Conservation (phyloP, 768 basidiomycete genomes). For the Boletus rubescentipes region DNA sequence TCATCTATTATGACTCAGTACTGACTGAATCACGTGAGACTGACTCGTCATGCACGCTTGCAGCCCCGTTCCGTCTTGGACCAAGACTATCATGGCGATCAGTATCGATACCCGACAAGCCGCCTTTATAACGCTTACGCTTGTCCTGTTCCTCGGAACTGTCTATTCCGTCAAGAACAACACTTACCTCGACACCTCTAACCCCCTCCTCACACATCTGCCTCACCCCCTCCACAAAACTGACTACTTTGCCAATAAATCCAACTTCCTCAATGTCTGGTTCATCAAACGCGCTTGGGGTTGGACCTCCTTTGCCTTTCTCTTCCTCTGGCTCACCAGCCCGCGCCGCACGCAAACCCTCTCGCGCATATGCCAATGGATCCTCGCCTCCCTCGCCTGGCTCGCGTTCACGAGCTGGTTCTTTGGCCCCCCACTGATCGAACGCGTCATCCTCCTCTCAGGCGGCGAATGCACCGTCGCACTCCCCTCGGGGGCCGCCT, state of each 20-base stretch:
- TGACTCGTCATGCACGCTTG: background rate
- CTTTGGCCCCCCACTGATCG: conserved; percentile 78
- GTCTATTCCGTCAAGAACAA: conserved; percentile 58
- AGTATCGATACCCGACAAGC: conserved; percentile 25
- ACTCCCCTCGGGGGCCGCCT: conserved; percentile 53
- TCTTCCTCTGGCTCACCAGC: conserved; percentile 57
- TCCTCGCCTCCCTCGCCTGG: conserved; percentile 65
- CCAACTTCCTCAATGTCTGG: conserved; percentile 75
- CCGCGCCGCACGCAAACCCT: conserved; percentile 43
- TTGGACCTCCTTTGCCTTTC: conserved; percentile 77
- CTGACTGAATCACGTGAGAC: background rate
- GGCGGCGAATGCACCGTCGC: conserved; percentile 78
- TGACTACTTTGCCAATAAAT: conserved; percentile 78
- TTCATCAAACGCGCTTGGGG: conserved; percentile 93
- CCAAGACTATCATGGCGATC: conserved; percentile 13
- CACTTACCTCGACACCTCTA: conserved; percentile 84
- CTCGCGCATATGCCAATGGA: conserved; percentile 52
- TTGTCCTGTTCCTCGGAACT: conserved; percentile 59
- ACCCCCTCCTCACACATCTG: conserved; percentile 65
- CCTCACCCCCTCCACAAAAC: conserved; percentile 63
- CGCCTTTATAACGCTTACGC: conserved; percentile 42
- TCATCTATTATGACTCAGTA: too few relatives aligned
- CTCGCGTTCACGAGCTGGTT: conserved; percentile 80
- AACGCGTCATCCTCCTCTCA: conserved; percentile 59
- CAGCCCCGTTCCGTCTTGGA: background rate